Base-by-base conservation (phyloP, 768 basidiomycete species). In the Auricularia sp. region DNA sequence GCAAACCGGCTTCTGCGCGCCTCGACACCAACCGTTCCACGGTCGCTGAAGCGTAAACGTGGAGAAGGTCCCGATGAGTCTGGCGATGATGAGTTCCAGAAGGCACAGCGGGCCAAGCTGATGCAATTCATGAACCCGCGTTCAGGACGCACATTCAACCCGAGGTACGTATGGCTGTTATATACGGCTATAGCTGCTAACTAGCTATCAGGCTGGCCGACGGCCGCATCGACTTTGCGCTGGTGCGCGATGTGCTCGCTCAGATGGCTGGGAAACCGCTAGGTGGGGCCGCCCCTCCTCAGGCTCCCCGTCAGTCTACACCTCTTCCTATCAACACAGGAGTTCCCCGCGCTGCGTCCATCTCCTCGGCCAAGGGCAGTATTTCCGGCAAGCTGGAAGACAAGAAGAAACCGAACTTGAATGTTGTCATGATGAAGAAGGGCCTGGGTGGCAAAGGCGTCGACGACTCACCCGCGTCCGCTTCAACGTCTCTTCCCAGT, bases 101-200 rank as follows among this genome's bases (percentile, higher is more conserved):
- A 84, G 72, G 85, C 83, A 35, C 83, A 88, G 59, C 82, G 86
- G 62, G 77, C 81, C 24, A 90, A 90, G 79, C 83, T 94, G 64
- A 82, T 89, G 78, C 83, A 88, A 64, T 90, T 86, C 76, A 90
- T 90, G 89, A 84, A 84, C 62, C 88, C 89, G 10, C 77, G 79
- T 54, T 74, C 81, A 68, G 77, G 75, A 11, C 21, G 56, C 24
- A 35, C 56, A 29, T 59, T 59, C 47, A 51, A 51, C 47, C 47
- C 47, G 6, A 51, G 47, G 47, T 51, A 10, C 10, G 47, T 16
- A 18, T 18, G 6, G 6, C 14, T 11, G 18, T 51, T 51, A 18
- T 59, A 34, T 11, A 29, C 56, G 33, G 24, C 14, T 29, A 29
- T 29, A 24, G 13, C 56, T 59, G 11, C 11, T 18, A 5, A 18